These are phyloP conservation scores for Chalara sp. DNA, from an alignment of 2,329 filamentous ascomycete species.

Conservation along the genomic window DNA sequence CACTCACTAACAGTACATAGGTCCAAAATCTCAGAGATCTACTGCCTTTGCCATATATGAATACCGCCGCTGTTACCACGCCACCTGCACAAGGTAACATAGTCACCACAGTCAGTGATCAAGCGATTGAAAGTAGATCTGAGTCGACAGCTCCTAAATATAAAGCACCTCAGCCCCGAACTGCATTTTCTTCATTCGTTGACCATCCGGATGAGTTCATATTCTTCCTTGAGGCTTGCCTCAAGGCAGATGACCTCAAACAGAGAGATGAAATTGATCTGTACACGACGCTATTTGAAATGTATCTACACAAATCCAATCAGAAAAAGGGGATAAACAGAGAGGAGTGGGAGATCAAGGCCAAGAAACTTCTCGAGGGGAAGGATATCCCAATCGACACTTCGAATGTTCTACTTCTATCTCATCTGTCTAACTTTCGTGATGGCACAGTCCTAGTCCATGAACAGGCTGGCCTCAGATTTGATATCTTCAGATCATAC, in stretches of 20 bases:
- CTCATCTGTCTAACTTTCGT: constrained; percentile 82
- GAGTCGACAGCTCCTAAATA: constrained; percentile 49
- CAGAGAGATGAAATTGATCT: constrained; percentile 75
- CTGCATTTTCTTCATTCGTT: constrained; percentile 93
- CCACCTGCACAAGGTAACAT: constrained; percentile 44
- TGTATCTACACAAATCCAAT: constrained; percentile 88
- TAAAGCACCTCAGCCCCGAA: constrained; percentile 72
- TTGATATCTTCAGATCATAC: constrained; percentile 95
- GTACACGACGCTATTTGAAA: constrained; percentile 93
- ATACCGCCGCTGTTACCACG: constrained; percentile 48
- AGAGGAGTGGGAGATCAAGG: constrained; percentile 82
- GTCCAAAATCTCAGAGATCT: constrained; percentile 65
- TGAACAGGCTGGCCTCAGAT: constrained; percentile 84
- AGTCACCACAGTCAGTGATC: constrained; percentile 45
- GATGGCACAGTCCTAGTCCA: constrained; percentile 89
- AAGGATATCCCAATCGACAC: constrained; percentile 82
- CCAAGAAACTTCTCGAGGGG: constrained; percentile 79
- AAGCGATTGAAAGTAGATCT: constrained; percentile 42
- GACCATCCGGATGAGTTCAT: constrained; percentile 92
- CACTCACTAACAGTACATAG: not conserved
- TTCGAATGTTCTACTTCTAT: constrained; percentile 88
- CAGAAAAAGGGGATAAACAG: constrained; percentile 65
- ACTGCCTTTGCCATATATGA: constrained; percentile 81
- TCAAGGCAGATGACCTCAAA: constrained; percentile 63
- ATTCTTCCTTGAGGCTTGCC: constrained; percentile 81